These are phyloP conservation scores for Corynascus novoguineensis DNA, from an alignment of 495 filamentous ascomycete genomes.

Conservation along the genomic window DNA sequence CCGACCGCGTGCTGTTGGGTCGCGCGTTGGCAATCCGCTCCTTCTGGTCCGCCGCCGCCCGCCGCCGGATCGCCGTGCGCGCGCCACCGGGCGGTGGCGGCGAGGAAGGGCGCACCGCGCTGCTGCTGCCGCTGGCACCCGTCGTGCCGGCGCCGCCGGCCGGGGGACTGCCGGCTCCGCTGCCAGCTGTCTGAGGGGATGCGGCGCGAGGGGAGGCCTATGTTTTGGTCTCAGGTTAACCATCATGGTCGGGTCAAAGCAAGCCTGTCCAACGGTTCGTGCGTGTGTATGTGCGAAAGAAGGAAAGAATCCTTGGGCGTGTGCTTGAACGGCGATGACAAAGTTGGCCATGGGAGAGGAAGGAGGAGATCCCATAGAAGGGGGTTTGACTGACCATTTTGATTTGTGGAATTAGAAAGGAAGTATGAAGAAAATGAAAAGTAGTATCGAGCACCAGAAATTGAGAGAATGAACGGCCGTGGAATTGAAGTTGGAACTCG, in stretches of 20 bases:
- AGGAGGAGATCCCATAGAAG: no score
- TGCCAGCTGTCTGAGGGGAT: conserved; percentile 52
- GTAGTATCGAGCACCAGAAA: conserved; percentile 24
- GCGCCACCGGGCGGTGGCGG: conserved; percentile 90
- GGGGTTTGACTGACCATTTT: conserved; percentile 21
- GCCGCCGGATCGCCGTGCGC: conserved; percentile 86
- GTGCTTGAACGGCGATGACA: no score
- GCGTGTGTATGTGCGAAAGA: no score
- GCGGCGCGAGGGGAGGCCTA: conserved; percentile 72
- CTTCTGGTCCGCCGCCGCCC: conserved; percentile 91
- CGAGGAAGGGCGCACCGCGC: conserved; percentile 65
- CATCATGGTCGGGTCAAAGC: no score
- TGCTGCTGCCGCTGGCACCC: conserved; percentile 39
- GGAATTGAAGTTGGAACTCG: conserved; percentile 14
- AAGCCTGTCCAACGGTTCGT: no score
- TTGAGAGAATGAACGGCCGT: conserved; percentile 20
- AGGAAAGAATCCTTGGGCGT: no score
- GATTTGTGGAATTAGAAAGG: conserved; percentile 27
- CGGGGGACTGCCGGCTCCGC: conserved; percentile 20
- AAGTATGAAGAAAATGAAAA: conserved; percentile 17
- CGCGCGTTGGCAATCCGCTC: conserved; percentile 87
- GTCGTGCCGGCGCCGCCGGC: conserved; percentile 48
- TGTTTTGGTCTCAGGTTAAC: no score
- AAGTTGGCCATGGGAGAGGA: no score
- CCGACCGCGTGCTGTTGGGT: conserved; percentile 83